Evolutionary conservation across 2,329 filamentous ascomycete genomes (phyloP).

Genomic region (Paraconiothyrium brasiliense): DNA sequence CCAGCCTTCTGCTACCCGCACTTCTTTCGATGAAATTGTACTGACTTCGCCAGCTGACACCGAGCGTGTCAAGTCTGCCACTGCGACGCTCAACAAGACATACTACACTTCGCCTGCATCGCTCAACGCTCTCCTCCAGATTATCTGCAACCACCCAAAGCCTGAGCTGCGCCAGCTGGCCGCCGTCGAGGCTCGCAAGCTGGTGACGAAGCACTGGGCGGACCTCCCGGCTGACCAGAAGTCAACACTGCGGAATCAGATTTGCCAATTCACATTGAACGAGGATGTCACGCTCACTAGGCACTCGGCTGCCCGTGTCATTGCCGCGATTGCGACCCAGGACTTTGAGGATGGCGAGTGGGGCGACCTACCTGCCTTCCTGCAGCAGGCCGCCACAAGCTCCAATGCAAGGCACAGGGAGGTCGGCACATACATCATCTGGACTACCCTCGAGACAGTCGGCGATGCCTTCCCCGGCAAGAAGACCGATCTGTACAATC

Average conservation of each 20-base stretch:
- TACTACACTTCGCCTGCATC: conserved; percentile 89
- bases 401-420: conserved; percentile 81
- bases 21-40: conserved; percentile 4
- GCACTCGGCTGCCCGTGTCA: conserved; percentile 86
- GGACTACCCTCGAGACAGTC: conserved; percentile 87
- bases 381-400: conserved; percentile 82
- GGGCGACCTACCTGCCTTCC: conserved; percentile 79
- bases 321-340: conserved; percentile 84
- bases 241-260: conserved; percentile 78
- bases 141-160: conserved; percentile 80
- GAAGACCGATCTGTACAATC: conserved; percentile 77
- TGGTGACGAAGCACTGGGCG: conserved; percentile 87
- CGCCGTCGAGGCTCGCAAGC: conserved; percentile 85
- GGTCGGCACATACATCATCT: conserved; percentile 92
- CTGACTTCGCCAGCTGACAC: conserved; percentile 74
- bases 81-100: conserved; percentile 87
- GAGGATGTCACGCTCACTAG: conserved; percentile 80
- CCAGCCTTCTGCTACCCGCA: conserved; percentile 16
- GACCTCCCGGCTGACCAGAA: conserved; percentile 79
- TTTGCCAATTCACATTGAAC: conserved; percentile 83
- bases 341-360: conserved; percentile 90
- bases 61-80: conserved; percentile 80
- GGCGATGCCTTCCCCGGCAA: conserved; percentile 86
- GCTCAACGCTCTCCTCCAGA: conserved; percentile 85
- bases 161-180: conserved; percentile 84